phyloP scores from a whole-genome alignment of 202 grass and related monocot species.

The Schoenoplectus triqueter region DNA sequence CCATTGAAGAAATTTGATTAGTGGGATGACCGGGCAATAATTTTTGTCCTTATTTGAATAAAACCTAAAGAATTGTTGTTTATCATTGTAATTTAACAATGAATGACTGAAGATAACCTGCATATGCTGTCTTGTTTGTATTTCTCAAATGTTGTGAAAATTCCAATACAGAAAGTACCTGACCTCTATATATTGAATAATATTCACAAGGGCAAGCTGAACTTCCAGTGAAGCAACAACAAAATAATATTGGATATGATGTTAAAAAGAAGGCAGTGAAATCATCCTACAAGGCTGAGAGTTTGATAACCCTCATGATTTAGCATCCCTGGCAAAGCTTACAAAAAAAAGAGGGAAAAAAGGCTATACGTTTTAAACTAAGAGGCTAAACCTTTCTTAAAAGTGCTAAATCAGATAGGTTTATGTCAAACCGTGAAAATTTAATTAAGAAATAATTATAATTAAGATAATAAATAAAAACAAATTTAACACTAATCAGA shows the following conservation, averaged over 20 bases:
- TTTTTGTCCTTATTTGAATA: neutral
- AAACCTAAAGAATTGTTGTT: neutral
- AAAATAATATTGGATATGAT: neutral
- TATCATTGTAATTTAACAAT: neutral
- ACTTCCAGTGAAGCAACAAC: neutral
- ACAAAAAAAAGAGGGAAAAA: no score
- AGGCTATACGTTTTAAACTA: no score
- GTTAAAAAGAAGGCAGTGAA: neutral
- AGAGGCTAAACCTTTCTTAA: no score
- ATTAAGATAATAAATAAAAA: no score
- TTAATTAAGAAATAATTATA: no score
- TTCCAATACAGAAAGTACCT: neutral
- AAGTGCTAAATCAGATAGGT: no score
- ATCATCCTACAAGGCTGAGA: no score
- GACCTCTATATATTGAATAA: neutral
- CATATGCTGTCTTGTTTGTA: neutral
- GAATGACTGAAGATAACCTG: neutral
- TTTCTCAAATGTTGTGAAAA: neutral
- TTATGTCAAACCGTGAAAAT: no score
- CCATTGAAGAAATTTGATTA: slow-evolving; percentile 11
- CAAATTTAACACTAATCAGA: no score
- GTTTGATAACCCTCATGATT: no score
- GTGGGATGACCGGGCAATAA: slow-evolving; percentile 26
- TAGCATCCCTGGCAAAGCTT: no score
- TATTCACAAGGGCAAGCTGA: neutral